Conservation (phyloP, 306 rosid genomes). For the Luffa aegyptiaca region DNA sequence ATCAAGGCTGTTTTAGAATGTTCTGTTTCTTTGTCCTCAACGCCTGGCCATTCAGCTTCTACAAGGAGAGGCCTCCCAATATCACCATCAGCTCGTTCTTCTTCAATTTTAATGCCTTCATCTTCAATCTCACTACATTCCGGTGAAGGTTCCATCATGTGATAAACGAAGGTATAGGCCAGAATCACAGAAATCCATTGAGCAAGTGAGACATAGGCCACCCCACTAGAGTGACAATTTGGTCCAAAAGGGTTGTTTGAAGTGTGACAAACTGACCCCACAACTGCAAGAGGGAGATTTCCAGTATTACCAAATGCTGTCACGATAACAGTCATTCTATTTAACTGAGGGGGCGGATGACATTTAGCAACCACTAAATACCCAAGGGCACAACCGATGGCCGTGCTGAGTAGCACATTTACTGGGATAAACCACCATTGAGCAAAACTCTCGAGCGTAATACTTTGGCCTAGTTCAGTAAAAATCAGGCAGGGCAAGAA, state of each 20-base stretch:
- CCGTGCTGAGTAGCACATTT: slow-evolving; percentile 63
- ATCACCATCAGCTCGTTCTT: slow-evolving; percentile 33
- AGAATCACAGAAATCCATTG: slow-evolving; percentile 87
- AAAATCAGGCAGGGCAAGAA: slow-evolving; percentile 89
- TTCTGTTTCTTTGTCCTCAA: slow-evolving; percentile 79
- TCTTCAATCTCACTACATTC: slow-evolving; percentile 63
- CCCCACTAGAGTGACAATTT: slow-evolving; percentile 63
- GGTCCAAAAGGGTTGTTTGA: slow-evolving; percentile 61
- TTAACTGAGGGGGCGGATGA: slow-evolving; percentile 61
- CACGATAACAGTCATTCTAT: slow-evolving; percentile 62
- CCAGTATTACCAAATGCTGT: slow-evolving; percentile 92
- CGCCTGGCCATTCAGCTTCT: slow-evolving; percentile 98
- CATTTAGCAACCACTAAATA: slow-evolving; percentile 57
- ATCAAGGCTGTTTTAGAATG: slow-evolving; percentile 72
- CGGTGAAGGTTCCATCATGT: slow-evolving; percentile 94
- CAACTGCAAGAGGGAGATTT: slow-evolving; percentile 68
- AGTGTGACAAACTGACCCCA: slow-evolving; percentile 74
- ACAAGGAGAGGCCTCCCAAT: slow-evolving; percentile 69
- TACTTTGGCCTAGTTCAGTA: slow-evolving; percentile 62
- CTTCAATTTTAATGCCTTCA: slow-evolving; percentile 41
- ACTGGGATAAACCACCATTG: slow-evolving; percentile 89
- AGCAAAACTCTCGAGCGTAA: slow-evolving; percentile 42
- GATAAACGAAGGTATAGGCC: slow-evolving; percentile 81
- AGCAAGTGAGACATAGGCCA: slow-evolving; percentile 76
- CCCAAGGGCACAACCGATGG: slow-evolving; percentile 58